These are phyloP conservation scores for Vitis cinerea DNA, from an alignment of 164 flowering plant species.

Conservation along the genomic window DNA sequence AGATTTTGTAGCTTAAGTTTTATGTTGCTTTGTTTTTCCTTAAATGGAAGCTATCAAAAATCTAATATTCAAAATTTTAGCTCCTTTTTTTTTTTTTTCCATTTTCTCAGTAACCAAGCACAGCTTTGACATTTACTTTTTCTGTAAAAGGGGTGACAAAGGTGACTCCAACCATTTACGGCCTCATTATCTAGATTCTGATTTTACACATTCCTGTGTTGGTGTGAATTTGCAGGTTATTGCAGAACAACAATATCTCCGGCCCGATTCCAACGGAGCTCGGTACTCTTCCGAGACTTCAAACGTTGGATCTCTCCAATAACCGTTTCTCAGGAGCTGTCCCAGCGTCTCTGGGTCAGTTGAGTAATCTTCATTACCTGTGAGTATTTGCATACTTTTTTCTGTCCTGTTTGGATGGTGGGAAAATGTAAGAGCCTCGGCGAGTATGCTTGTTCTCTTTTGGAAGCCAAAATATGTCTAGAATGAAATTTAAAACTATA, in stretches of 20 bases:
- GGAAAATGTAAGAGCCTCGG: not conserved
- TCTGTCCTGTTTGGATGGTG: constrained; percentile 8
- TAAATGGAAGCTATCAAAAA: no score
- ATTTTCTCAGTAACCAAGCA: not conserved
- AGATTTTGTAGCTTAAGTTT: no score
- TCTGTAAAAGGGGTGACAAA: not conserved
- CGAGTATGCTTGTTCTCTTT: no score
- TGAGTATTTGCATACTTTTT: constrained; percentile 31
- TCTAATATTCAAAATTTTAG: no score
- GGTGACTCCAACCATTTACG: not conserved
- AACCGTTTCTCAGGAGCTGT: constrained; percentile 60
- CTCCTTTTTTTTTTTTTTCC: not conserved
- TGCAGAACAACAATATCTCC: constrained; percentile 88
- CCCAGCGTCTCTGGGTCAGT: constrained; percentile 59
- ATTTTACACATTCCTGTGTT: not conserved
- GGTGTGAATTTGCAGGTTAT: constrained; percentile 43
- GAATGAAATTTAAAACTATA: not conserved
- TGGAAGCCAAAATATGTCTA: not conserved
- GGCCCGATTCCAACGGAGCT: constrained; percentile 77
- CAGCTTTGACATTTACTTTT: not conserved
- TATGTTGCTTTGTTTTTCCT: not conserved
- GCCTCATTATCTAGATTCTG: not conserved
- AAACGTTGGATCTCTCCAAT: constrained; percentile 86
- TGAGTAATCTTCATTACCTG: constrained; percentile 78
- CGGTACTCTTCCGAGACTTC: constrained; percentile 64